Evolutionary conservation across 208 protist species (phyloP), one percentile per base, ranked within the genome.

Genomic region (Trypanosoma boissoni): DNA sequence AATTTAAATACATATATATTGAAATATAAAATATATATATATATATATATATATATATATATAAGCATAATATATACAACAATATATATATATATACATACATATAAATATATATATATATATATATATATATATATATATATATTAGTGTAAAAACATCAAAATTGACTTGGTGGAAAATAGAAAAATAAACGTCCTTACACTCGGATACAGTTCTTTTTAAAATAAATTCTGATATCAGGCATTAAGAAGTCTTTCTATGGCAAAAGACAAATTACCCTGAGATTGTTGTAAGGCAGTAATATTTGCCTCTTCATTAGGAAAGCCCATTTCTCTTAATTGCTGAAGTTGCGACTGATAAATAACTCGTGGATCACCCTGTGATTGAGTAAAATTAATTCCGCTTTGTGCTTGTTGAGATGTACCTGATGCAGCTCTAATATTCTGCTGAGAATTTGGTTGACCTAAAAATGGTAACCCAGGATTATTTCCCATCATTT

Each of bases 241-340:
- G 9, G 74, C 55, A 55, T 81, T 86, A 28, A 97, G 70, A 28
- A 97, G 66, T 43, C 88, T 78, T 56, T 95, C 88, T 45, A 97
- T 87, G 7, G 91, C 91, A 66, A 97, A 94, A 9, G 73, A 71
- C 26, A 97, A 31, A 63, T 94, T 97, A 0, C 91, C 91, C 41
- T 93, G 82, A 20, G 83, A 66, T 60, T 93, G 85, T 45, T 95
- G 88, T 36, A 97, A 74, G 4, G 87, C 88, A 16, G 86, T 83
- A 61, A 97, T 76, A 61, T 97, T 97, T 0, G 91, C 91, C 6
- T 95, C 85, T 46, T 97, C 91, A 49, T 95, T 95, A 10, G 91
- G 86, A 71, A 97, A 97, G 16, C 91, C 91, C 91, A 97, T 97
- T 20, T 94, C 88, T 10, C 80, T 72, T 51, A 97, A 65, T 55